phyloP scores from a whole-genome alignment of 495 filamentous ascomycete genomes.

The Penicilliopsis zonata region DNA sequence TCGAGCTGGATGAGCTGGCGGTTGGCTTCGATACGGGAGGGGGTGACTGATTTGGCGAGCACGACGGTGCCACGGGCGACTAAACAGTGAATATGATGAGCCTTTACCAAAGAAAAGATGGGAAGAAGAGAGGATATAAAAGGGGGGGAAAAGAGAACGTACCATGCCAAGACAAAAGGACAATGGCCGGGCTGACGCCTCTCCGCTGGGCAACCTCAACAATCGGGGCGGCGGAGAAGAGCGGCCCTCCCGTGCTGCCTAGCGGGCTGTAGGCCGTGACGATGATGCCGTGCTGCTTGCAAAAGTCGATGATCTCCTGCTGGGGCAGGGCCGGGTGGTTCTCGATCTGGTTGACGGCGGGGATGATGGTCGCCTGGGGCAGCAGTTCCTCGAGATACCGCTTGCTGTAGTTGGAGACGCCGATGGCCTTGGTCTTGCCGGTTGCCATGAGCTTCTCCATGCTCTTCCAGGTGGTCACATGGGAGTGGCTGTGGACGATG shows the following conservation, averaged over 20 bases:
- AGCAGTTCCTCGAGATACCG: constrained; percentile 63
- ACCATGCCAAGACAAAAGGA: constrained; percentile 69
- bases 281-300: constrained; percentile 60
- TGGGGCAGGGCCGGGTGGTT: constrained; percentile 71
- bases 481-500: constrained; percentile 49
- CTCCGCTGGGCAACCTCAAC: constrained; percentile 60
- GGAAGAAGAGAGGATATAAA: neutral
- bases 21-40: constrained; percentile 64
- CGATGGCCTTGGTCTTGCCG: constrained; percentile 65
- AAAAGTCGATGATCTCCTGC: constrained; percentile 72
- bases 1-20: constrained; percentile 56
- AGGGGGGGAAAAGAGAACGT: constrained; percentile 15
- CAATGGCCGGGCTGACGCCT: constrained; percentile 44
- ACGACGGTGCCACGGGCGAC: constrained; percentile 63
- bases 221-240: constrained; percentile 56
- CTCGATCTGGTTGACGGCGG: constrained; percentile 89
- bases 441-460: constrained; percentile 62
- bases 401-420: constrained; percentile 73
- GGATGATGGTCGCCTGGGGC: constrained; percentile 48
- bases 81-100: constrained; percentile 13
- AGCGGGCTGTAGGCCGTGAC: constrained; percentile 67
- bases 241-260: constrained; percentile 64
- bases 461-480: constrained; percentile 65
- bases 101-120: neutral
- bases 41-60: constrained; percentile 68